phyloP scores from a whole-genome alignment of 305 asterid genomes.

The Plantago lanceolata region DNA sequence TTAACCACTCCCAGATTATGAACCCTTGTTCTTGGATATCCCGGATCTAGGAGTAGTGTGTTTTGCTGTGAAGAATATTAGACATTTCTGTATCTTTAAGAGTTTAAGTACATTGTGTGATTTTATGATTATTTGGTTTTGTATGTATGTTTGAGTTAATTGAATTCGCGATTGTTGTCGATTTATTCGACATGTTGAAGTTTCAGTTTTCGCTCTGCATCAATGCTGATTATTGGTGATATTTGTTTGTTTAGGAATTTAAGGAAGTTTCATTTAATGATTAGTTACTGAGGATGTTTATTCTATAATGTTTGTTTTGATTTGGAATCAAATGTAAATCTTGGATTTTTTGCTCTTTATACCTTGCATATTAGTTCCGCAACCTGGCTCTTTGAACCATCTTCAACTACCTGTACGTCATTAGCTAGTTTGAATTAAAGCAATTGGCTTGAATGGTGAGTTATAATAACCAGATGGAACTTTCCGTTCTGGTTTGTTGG shows the following conservation, averaged over 20 bases:
- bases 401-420: background rate
- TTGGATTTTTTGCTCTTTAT: too few relatives aligned
- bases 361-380: too few relatives aligned
- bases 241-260: slow-evolving; percentile 1
- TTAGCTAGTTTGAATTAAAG: background rate
- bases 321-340: too few relatives aligned
- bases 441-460: slow-evolving; percentile 15
- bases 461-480: background rate
- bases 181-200: background rate
- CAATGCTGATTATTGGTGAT: slow-evolving; percentile 2
- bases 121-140: slow-evolving; percentile 11
- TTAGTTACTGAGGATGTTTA: background rate
- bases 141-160: slow-evolving; percentile 22
- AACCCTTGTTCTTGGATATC: too few relatives aligned
- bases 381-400: background rate
- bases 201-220: background rate
- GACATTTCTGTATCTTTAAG: background rate
- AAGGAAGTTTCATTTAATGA: background rate
- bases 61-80: slow-evolving; percentile 8
- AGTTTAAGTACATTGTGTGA: background rate
- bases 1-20: too few relatives aligned
- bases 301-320: background rate
- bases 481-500: slow-evolving; percentile 21
- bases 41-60: too few relatives aligned
- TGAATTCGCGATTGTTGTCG: background rate